Conservation (phyloP, 768 basidiomycete species). For the Suillus cothurnatus region DNA sequence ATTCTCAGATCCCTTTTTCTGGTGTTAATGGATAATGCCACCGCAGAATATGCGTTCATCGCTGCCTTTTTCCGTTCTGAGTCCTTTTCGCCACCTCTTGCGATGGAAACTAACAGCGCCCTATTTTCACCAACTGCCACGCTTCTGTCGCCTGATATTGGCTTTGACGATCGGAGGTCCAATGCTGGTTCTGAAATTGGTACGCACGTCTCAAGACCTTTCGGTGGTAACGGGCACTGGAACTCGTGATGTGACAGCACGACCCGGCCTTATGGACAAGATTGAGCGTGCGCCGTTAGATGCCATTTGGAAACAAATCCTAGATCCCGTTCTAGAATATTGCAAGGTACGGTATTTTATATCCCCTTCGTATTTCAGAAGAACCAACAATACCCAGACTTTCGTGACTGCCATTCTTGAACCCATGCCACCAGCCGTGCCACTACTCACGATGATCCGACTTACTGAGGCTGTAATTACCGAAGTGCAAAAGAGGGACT, state of each 20-base stretch:
- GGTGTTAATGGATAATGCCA: slow-evolving; percentile 94
- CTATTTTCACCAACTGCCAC: slow-evolving; percentile 38
- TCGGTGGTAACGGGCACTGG: slow-evolving; percentile 24
- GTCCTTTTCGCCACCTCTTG: slow-evolving; percentile 34
- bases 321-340: slow-evolving; percentile 91
- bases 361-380: slow-evolving; percentile 1
- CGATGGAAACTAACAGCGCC: slow-evolving; percentile 37
- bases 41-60: slow-evolving; percentile 89
- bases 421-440: slow-evolving; percentile 70
- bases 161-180: slow-evolving; percentile 44
- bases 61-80: slow-evolving; percentile 73
- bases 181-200: slow-evolving; percentile 55
- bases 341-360: slow-evolving; percentile 55
- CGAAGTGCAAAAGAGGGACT: slow-evolving; percentile 76
- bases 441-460: slow-evolving; percentile 89
- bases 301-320: slow-evolving; percentile 86
- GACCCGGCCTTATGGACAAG: slow-evolving; percentile 45
- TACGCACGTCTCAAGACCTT: slow-evolving; percentile 29
- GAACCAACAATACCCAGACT: slow-evolving; percentile 40
- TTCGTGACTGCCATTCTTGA: slow-evolving; percentile 73
- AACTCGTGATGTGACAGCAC: slow-evolving; percentile 19
- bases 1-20: slow-evolving; percentile 83
- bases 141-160: slow-evolving; percentile 45
- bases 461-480: slow-evolving; percentile 79
- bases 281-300: slow-evolving; percentile 63